Evolutionary conservation across 2,329 filamentous ascomycete species (phyloP).

Genomic region (Ascochyta pisi): DNA sequence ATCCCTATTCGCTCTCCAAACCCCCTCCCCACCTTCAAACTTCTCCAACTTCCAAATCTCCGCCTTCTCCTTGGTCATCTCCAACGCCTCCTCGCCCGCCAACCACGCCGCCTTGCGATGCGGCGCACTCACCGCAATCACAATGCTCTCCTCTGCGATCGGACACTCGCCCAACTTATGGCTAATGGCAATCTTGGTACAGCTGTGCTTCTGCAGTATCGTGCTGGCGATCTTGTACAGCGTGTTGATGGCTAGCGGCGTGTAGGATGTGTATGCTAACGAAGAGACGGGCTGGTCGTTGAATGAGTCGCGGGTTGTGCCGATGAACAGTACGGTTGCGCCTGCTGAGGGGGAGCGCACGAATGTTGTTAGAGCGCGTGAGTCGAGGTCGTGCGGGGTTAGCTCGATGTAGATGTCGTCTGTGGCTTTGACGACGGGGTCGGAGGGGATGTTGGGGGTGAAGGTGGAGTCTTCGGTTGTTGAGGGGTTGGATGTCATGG

Average conservation of each 20-base stretch:
- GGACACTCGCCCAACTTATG: conserved; percentile 87
- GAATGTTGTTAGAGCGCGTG: conserved; percentile 64
- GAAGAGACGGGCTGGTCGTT: conserved; percentile 73
- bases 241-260: conserved; percentile 71
- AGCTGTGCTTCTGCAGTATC: conserved; percentile 65
- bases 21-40: conserved; percentile 76
- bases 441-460: conserved; percentile 35
- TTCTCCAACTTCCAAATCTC: conserved; percentile 96
- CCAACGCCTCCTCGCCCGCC: conserved; percentile 87
- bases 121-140: conserved; percentile 83
- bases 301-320: conserved; percentile 80
- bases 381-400: conserved; percentile 67
- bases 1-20: conserved; percentile 90
- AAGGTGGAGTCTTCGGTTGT: conserved; percentile 37
- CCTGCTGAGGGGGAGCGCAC: conserved; percentile 64
- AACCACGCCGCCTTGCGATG: conserved; percentile 87
- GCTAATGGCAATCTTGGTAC: conserved; percentile 78
- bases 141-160: conserved; percentile 90
- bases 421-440: conserved; percentile 37
- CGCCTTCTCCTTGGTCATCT: conserved; percentile 83
- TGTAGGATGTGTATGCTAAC: conserved; percentile 78
- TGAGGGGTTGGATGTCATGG: conserved; percentile 11
- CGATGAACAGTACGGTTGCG: conserved; percentile 50
- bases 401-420: conserved; percentile 70
- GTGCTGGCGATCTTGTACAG: conserved; percentile 69